These are phyloP conservation scores for Linanthus parryae DNA, from an alignment of 148 eudicot species.

Conservation along the genomic window DNA sequence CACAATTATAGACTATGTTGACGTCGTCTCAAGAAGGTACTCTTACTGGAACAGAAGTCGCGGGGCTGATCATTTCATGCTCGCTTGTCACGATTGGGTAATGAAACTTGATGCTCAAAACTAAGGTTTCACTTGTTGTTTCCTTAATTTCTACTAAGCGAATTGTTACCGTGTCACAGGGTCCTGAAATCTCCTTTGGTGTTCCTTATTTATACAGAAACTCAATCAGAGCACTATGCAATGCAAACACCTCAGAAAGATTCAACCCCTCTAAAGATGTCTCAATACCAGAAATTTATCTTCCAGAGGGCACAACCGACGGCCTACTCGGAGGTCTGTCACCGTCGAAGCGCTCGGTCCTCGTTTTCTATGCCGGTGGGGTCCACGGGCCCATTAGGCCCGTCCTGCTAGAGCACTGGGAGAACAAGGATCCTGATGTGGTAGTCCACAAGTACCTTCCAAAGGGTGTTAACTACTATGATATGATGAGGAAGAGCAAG, in stretches of 20 bases:
- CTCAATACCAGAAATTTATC: slow-evolving; percentile 68
- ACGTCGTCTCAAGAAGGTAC: slow-evolving; percentile 3
- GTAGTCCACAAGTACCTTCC: slow-evolving; percentile 62
- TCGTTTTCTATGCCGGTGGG: slow-evolving; percentile 78
- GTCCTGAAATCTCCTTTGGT: slow-evolving; percentile 61
- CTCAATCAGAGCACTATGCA: slow-evolving; percentile 67
- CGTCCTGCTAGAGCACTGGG: slow-evolving; percentile 65
- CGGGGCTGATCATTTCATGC: slow-evolving; percentile 18
- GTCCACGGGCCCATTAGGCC: slow-evolving; percentile 75
- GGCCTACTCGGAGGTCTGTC: slow-evolving; percentile 67
- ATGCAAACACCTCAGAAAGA: slow-evolving; percentile 78
- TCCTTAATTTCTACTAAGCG: neutral
- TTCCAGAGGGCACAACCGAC: slow-evolving; percentile 37
- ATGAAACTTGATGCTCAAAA: no score
- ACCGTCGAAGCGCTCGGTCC: slow-evolving; percentile 45
- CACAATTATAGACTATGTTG: slow-evolving; percentile 5
- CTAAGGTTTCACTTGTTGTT: no score
- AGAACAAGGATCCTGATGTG: slow-evolving; percentile 57
- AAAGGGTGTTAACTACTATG: slow-evolving; percentile 45
- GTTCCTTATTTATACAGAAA: slow-evolving; percentile 49
- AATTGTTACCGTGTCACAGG: slow-evolving; percentile 36
- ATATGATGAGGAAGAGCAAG: slow-evolving; percentile 56
- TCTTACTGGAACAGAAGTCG: slow-evolving; percentile 14
- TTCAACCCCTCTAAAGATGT: slow-evolving; percentile 64
- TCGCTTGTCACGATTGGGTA: slow-evolving; percentile 19